Conservation (phyloP, 306 rosid genomes). For the Trifolium fragiferum region DNA sequence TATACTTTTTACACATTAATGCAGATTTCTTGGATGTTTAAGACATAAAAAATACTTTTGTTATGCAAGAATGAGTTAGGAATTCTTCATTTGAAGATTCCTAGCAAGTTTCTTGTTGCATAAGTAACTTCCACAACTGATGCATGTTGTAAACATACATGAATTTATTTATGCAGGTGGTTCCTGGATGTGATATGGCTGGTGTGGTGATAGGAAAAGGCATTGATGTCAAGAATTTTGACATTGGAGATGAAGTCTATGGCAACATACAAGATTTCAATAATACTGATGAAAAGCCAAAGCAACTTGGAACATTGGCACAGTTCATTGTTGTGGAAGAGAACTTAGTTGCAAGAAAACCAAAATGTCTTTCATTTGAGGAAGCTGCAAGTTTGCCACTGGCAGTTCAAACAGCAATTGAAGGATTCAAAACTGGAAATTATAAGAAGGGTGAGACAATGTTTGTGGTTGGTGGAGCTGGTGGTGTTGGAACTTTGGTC, state of each 20-base stretch:
- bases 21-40: not conserved
- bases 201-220: constrained; percentile 49
- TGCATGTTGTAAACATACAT: not conserved
- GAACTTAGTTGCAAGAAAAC: constrained; percentile 45
- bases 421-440: constrained; percentile 46
- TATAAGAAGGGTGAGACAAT: constrained; percentile 47
- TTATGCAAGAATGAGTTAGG: not conserved
- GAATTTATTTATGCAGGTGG: constrained; percentile 37
- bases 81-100: not conserved
- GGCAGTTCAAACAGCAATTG: constrained; percentile 53
- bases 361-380: constrained; percentile 49
- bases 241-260: constrained; percentile 50
- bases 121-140: not conserved
- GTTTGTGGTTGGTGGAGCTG: constrained; percentile 56
- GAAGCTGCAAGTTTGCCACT: constrained; percentile 59
- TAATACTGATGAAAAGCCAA: constrained; percentile 24
- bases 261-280: constrained; percentile 61
- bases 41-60: not conserved
- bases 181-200: constrained; percentile 63
- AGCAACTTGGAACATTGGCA: constrained; percentile 58
- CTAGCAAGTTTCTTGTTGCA: not conserved
- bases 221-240: constrained; percentile 34
- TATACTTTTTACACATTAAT: not conserved
- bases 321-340: constrained; percentile 53
- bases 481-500: constrained; percentile 55